Conservation (phyloP, 345 rosid genomes). For the Diplotaxis tenuifolia region DNA sequence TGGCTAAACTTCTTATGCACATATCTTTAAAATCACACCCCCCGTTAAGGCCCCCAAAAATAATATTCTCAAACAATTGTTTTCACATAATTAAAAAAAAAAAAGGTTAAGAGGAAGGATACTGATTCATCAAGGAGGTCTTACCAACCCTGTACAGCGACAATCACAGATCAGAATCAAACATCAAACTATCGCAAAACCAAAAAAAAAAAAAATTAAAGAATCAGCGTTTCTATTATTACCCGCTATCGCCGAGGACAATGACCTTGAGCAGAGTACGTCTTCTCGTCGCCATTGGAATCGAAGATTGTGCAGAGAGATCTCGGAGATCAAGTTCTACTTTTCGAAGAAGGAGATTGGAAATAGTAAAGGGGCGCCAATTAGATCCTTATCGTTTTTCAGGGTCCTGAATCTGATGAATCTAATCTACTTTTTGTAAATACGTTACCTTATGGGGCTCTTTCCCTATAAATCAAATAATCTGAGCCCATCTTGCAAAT, state of each 20-base stretch:
- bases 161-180: not conserved
- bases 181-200: slow-evolving; percentile 12
- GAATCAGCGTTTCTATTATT: too few relatives aligned
- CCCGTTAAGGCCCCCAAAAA: too few relatives aligned
- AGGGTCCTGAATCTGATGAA: not conserved
- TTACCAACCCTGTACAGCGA: slow-evolving; percentile 75
- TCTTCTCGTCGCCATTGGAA: slow-evolving; percentile 70
- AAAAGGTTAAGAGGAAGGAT: too few relatives aligned
- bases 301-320: not conserved
- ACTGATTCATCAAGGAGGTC: slow-evolving; percentile 98
- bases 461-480: not conserved
- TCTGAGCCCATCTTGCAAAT: too few relatives aligned
- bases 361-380: not conserved
- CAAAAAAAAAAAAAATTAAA: too few relatives aligned
- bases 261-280: slow-evolving; percentile 98
- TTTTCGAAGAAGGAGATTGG: not conserved
- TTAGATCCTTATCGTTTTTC: not conserved
- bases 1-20: slow-evolving; percentile 91
- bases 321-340: not conserved
- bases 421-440: not conserved
- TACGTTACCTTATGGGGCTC: not conserved
- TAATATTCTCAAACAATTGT: too few relatives aligned
- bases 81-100: too few relatives aligned
- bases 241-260: slow-evolving; percentile 99
- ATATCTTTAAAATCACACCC: slow-evolving; percentile 34